These are phyloP conservation scores for Geosmithia putterillii DNA, from an alignment of 2,329 filamentous ascomycete species.

Conservation along the genomic window DNA sequence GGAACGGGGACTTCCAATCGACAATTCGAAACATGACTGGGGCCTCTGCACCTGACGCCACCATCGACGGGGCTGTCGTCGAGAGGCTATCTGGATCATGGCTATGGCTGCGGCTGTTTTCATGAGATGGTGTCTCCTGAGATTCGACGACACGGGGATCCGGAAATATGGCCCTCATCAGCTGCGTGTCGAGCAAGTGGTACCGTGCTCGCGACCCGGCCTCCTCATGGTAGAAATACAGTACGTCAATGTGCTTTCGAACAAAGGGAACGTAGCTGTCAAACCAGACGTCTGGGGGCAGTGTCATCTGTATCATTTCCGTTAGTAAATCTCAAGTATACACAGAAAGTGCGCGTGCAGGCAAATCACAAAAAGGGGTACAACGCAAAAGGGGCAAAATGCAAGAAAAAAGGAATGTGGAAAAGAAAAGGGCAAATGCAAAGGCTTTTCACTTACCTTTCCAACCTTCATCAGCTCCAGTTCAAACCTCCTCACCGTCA, in stretches of 20 bases:
- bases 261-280: conserved; percentile 27
- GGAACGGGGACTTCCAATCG: not conserved
- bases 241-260: conserved; percentile 25
- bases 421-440: too few species aligned
- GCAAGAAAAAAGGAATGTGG: too few species aligned
- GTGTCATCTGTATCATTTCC: conserved; percentile 5
- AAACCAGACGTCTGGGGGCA: conserved; percentile 20
- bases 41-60: not conserved
- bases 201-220: conserved; percentile 24
- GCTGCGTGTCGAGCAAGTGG: conserved; percentile 24
- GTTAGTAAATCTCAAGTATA: not conserved
- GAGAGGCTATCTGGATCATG: not conserved
- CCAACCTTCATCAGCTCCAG: conserved; percentile 37
- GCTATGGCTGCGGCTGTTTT: too few species aligned
- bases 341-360: not conserved
- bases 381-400: not conserved
- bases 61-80: not conserved
- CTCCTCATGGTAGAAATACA: conserved; percentile 25
- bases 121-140: too few species aligned
- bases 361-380: not conserved
- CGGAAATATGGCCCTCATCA: conserved; percentile 23
- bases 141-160: not conserved
- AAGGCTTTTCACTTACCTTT: conserved; percentile 26
- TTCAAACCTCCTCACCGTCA: conserved; percentile 33
- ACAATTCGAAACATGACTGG: too few species aligned